Base-by-base conservation (phyloP, 169 alveolate genomes). In the Cryptosporidium felis region DNA sequence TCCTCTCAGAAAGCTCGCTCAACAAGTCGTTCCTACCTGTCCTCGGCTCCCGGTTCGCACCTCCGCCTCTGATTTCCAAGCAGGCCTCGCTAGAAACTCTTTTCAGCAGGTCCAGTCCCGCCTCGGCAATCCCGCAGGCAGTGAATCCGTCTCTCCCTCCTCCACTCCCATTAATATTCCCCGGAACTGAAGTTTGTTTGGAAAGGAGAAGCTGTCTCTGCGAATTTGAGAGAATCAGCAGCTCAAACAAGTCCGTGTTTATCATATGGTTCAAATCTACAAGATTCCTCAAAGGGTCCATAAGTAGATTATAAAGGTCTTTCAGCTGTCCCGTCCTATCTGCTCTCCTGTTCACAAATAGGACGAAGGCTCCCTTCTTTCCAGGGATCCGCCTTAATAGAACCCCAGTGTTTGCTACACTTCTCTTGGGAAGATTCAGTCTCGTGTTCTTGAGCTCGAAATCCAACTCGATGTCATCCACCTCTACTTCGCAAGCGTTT, bases 401-500 rank as follows among this genome's bases (percentile, higher is more conserved):
- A 14, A 41, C 85, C 0, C 85, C 85, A 49, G 42, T 53, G 18
- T 28, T 49, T 0, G 16, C 56, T 36, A 16, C 56, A 9, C 67
- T 49, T 8, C 23, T 53, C 14, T 53, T 74, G 36, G 85, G 67
- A 21, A 49, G 40, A 18, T 74, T 40, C 9, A 61, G 14, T 9
- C 16, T 32, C 3, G n/a, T 18, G 2, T 74, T 44, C 1, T 32
- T 32, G 21, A 34, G 3, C 3, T 30, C 49, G n/a, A 46, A 34
- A 16, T 53, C 74, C 5, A 74, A 49, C 41, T 53, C 67, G 38
- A 74, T 74, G 56, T 56, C 53, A 14, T 53, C 58, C 4, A 74
- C 85, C 6, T 36, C 65, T 3, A 74, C 38, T 36, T 74, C 85
- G 28, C 38, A 53, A 18, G 85, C 40, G 42, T 74, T 74, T 51